Conservation (phyloP, 257 asterid genomes). For the Anisodus tanguticus region DNA sequence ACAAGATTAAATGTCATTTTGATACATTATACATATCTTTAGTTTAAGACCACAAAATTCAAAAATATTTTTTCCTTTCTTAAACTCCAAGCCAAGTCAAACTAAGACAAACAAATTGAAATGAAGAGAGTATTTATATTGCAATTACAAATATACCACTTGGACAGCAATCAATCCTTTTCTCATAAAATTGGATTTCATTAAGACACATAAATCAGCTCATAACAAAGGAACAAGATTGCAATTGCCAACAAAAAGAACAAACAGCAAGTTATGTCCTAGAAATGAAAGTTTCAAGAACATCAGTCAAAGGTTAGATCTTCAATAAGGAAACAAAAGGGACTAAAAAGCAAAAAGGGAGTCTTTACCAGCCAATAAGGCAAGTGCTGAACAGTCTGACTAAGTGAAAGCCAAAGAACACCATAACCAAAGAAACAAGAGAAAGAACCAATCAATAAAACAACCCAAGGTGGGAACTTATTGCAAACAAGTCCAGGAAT, state of each 20-base stretch:
- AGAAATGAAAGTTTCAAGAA: background rate
- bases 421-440: conserved; percentile 73
- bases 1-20: too few relatives aligned
- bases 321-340: background rate
- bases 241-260: background rate
- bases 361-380: conserved; percentile 66
- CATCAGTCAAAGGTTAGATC: background rate
- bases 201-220: background rate
- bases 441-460: conserved; percentile 58
- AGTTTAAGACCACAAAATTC: too few relatives aligned
- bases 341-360: too few relatives aligned
- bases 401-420: conserved; percentile 67
- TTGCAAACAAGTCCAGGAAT: conserved; percentile 63
- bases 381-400: conserved; percentile 40
- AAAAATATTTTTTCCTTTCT: too few relatives aligned
- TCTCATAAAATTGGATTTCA: background rate
- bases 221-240: background rate
- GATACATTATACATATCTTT: too few relatives aligned
- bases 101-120: too few relatives aligned
- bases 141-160: background rate
- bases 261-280: background rate
- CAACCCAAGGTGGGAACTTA: conserved; percentile 68
- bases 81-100: too few relatives aligned
- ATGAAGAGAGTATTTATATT: background rate
- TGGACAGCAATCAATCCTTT: background rate